Evolutionary conservation across 2,329 filamentous ascomycete genomes (phyloP).

Genomic region (Ceratocystis cubensis): DNA sequence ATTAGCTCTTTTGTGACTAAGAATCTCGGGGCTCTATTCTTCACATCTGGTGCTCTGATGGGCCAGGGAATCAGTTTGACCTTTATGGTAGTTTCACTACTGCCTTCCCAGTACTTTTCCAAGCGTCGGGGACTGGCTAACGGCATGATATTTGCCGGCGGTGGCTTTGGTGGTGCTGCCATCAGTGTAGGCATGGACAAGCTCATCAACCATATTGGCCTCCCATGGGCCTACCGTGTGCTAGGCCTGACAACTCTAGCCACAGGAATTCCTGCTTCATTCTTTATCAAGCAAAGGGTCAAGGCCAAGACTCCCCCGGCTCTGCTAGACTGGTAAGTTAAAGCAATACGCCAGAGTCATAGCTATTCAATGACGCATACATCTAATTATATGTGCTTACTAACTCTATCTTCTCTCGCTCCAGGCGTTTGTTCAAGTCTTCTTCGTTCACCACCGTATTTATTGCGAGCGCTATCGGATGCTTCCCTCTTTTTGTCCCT

Average conservation of each 20-base stretch:
- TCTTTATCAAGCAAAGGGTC: conserved; percentile 38
- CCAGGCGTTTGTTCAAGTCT: conserved; percentile 40
- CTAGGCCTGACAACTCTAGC: conserved; percentile 40
- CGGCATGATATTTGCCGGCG: conserved; percentile 41
- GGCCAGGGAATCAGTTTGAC: conserved; percentile 28
- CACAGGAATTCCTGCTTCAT: conserved; percentile 45
- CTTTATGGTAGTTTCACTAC: conserved; percentile 37
- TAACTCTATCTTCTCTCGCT: not conserved
- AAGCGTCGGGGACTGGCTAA: conserved; percentile 43
- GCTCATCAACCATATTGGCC: conserved; percentile 35
- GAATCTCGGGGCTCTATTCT: conserved; percentile 29
- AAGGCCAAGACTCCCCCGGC: conserved; percentile 28
- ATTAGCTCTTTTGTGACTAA: conserved; percentile 30
- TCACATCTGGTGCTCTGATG: conserved; percentile 28
- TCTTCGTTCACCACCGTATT: conserved; percentile 41
- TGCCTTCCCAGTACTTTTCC: conserved; percentile 43
- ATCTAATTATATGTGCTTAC: no score
- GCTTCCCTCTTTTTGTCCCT: conserved; percentile 48
- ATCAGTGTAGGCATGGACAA: conserved; percentile 39
- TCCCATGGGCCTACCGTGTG: conserved; percentile 41
- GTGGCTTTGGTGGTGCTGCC: conserved; percentile 43
- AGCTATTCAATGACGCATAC: not conserved
- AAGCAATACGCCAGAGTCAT: not conserved
- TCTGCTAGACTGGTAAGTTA: conserved; percentile 38
- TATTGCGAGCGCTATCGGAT: conserved; percentile 41